These are phyloP conservation scores for Acanthamoeba lenticulata DNA, from an alignment of 208 protist species.

Conservation along the genomic window DNA sequence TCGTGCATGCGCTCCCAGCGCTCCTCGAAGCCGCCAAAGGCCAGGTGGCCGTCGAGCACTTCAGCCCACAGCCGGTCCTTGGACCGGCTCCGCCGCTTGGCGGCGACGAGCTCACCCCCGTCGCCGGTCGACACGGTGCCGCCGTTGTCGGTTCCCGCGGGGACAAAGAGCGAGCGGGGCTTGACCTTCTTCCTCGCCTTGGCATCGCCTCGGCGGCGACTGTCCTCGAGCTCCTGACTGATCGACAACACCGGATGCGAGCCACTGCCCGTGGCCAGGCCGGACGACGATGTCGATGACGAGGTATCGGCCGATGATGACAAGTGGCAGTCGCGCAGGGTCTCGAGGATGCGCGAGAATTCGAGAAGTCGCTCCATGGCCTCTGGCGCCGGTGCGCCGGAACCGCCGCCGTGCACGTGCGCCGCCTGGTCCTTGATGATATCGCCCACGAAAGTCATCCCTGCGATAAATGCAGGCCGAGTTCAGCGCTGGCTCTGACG, in stretches of 20 bases:
- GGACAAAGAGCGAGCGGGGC: background rate
- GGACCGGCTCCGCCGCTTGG: background rate
- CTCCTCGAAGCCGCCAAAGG: background rate
- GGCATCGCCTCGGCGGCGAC: background rate
- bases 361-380: background rate
- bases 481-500: too few relatives aligned
- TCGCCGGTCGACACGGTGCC: background rate
- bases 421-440: conserved; percentile 59
- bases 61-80: background rate
- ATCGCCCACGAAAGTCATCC: conserved; percentile 4
- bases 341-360: conserved; percentile 16
- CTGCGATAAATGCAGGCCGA: too few relatives aligned
- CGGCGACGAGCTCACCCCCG: too few relatives aligned
- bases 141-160: too few relatives aligned
- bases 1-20: background rate
- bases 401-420: background rate
- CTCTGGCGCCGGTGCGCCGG: background rate
- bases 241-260: too few relatives aligned
- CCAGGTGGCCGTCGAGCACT: background rate
- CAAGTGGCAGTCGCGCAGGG: background rate
- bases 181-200: background rate
- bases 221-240: background rate
- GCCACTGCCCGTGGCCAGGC: too few relatives aligned
- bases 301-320: background rate
- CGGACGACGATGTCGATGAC: too few relatives aligned